Conservation (phyloP, 2,329 filamentous ascomycete species). For the Sphaceloma murrayae region DNA sequence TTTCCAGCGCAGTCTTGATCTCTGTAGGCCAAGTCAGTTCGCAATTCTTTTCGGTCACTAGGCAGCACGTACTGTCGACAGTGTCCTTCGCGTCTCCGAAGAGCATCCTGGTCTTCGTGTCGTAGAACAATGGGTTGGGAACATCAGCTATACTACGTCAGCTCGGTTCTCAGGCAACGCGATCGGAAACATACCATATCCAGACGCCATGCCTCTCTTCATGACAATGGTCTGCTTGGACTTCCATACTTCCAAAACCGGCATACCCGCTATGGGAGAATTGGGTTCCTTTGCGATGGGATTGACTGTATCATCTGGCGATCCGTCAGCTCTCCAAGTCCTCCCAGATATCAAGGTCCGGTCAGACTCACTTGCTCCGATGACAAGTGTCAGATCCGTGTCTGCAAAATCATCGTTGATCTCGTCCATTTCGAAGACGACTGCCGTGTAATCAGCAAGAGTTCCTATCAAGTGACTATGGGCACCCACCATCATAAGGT, state of each 20-base stretch:
- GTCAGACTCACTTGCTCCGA: slow-evolving; percentile 54
- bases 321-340: background rate
- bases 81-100: slow-evolving; percentile 73
- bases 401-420: slow-evolving; percentile 87
- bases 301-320: slow-evolving; percentile 69
- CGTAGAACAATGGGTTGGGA: slow-evolving; percentile 88
- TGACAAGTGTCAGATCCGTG: slow-evolving; percentile 78
- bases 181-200: slow-evolving; percentile 55
- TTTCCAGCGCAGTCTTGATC: slow-evolving; percentile 16
- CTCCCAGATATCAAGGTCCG: background rate
- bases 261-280: slow-evolving; percentile 76
- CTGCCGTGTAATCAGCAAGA: slow-evolving; percentile 23
- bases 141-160: slow-evolving; percentile 67
- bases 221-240: slow-evolving; percentile 87
- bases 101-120: slow-evolving; percentile 81
- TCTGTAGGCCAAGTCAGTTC: background rate
- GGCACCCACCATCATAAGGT: slow-evolving; percentile 58
- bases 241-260: slow-evolving; percentile 87
- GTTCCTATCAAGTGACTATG: slow-evolving; percentile 27
- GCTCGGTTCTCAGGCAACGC: slow-evolving; percentile 14
- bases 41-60: background rate
- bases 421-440: slow-evolving; percentile 91
- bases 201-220: slow-evolving; percentile 83
- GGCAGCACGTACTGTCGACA: slow-evolving; percentile 28
- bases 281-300: slow-evolving; percentile 70